Conservation (phyloP, 2,329 filamentous ascomycete species). For the Gremmenia infestans region DNA sequence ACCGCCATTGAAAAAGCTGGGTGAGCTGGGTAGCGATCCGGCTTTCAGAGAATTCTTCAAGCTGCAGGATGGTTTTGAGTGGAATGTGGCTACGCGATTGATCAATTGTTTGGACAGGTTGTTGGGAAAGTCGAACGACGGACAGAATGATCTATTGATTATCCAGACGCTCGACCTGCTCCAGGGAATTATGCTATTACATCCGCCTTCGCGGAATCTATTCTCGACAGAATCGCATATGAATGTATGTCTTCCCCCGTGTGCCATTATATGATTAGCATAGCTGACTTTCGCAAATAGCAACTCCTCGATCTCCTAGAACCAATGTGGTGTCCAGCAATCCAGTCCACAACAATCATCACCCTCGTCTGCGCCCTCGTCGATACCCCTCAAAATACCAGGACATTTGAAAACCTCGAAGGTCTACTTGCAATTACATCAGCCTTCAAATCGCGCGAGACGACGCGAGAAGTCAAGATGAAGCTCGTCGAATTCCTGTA, state of each 20-base stretch:
- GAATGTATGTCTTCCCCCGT: slow-evolving; percentile 57
- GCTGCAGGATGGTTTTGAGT: slow-evolving; percentile 94
- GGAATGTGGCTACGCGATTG: slow-evolving; percentile 87
- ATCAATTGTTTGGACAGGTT: slow-evolving; percentile 82
- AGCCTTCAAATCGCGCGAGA: slow-evolving; percentile 84
- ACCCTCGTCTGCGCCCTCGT: slow-evolving; percentile 86
- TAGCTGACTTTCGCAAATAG: slow-evolving; percentile 34
- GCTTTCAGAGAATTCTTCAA: slow-evolving; percentile 96
- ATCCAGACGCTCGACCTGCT: slow-evolving; percentile 83
- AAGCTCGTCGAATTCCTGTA: slow-evolving; percentile 97
- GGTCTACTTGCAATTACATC: slow-evolving; percentile 88
- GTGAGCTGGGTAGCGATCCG: slow-evolving; percentile 71
- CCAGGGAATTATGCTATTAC: slow-evolving; percentile 81
- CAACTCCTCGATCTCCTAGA: slow-evolving; percentile 92
- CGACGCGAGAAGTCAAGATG: slow-evolving; percentile 83
- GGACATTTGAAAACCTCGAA: slow-evolving; percentile 87
- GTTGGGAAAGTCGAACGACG: slow-evolving; percentile 75
- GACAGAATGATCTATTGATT: slow-evolving; percentile 83
- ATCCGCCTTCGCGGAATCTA: slow-evolving; percentile 81
- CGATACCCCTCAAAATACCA: slow-evolving; percentile 80
- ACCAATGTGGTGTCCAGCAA: slow-evolving; percentile 82
- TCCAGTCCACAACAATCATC: slow-evolving; percentile 85
- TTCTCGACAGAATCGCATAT: slow-evolving; percentile 90
- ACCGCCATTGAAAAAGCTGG: slow-evolving; percentile 53
- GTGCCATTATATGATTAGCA: neutral